Percentiles rank a stretch among this genome's conserved stretches.
Evolutionary conservation across 2,329 filamentous ascomycete species (phyloP).

Genomic region (Emydomyces testavorans): DNA sequence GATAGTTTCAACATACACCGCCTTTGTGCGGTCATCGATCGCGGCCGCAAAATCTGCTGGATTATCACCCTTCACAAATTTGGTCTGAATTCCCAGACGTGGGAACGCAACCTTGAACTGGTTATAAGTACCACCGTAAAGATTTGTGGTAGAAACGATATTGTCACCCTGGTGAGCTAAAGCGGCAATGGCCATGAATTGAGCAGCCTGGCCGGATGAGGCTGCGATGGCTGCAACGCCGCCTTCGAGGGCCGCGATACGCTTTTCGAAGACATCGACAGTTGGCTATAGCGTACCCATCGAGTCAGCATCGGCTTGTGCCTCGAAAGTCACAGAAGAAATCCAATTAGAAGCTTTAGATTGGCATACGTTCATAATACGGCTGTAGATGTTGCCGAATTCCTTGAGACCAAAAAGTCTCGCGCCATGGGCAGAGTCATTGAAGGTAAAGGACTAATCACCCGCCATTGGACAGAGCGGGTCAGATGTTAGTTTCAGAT

Average conservation of each 20-base stretch:
- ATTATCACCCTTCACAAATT: constrained; percentile 74
- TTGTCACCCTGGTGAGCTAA: constrained; percentile 86
- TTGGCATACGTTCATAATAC: constrained; percentile 72
- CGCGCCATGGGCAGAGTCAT: constrained; percentile 91
- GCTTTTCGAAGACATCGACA: constrained; percentile 91
- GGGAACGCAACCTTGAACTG: constrained; percentile 88
- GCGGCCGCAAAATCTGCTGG: constrained; percentile 65
- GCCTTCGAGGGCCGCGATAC: constrained; percentile 88
- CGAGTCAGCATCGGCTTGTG: background rate
- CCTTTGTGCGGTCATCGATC: constrained; percentile 90
- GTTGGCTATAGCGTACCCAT: constrained; percentile 51
- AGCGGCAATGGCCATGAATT: constrained; percentile 78
- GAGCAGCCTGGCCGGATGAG: constrained; percentile 76
- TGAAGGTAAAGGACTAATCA: constrained; percentile 70
- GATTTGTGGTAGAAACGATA: constrained; percentile 78
- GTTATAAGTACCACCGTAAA: constrained; percentile 95
- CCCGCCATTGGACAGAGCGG: background rate
- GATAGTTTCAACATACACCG: constrained; percentile 81
- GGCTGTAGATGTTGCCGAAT: constrained; percentile 94
- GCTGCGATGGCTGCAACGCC: constrained; percentile 77
- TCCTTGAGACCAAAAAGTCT: constrained; percentile 94
- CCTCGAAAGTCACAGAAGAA: background rate
- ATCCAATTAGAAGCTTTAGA: background rate
- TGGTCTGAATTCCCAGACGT: constrained; percentile 75
- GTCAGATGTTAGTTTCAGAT: background rate